Base-by-base conservation (phyloP, 768 basidiomycete species). In the Lentinula raphanica region DNA sequence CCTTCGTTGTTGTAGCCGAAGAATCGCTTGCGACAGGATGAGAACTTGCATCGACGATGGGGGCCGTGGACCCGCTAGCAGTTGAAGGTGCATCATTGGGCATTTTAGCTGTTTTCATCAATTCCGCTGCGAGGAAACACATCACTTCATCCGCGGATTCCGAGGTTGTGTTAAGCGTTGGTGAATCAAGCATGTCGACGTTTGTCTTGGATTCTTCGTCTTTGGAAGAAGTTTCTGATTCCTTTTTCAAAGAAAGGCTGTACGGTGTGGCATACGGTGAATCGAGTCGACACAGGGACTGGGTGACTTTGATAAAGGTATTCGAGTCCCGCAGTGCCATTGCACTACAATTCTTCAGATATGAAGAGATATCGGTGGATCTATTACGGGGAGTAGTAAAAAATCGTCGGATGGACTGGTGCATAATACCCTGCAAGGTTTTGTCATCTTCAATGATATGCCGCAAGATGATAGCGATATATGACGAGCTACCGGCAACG, bases 381-480 rank as follows among this genome's bases (percentile, higher is more conserved):
- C 82, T 84, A 12, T 84, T 79, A 31, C 92, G 85, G 31, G 90
- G 79, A 60, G 88, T 86, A 3, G 80, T 72, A 65, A 97, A 87
- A 74, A 88, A 94, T 2, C 86, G 82, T 64, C 85, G 88, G 66
- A 98, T 80, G 59, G 92, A 88, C 61, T 90, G 86, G 23, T 82
- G 82, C 85, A 99, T 94, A 63, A 92, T 78, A 9, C 74, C 76
- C 57, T 83, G 80, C 42, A 98, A 68, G 7, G 79, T 80, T 2
- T 73, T 67, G 2, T 77, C 65, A 62, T 94, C 92, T 71, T 99
- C 97, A 49, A 95, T 83, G 54, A 92, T 73, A 67, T 99, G 97
- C 6, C 97, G 88, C n/a, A 98, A 76, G 60, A 98, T 89, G 65
- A 88, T 90, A 40, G 87, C 85, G 55, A 94, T 82, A 69, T 94